phyloP scores from a whole-genome alignment of 176 grass and related monocot genomes.

The Tuctoria greenei region DNA sequence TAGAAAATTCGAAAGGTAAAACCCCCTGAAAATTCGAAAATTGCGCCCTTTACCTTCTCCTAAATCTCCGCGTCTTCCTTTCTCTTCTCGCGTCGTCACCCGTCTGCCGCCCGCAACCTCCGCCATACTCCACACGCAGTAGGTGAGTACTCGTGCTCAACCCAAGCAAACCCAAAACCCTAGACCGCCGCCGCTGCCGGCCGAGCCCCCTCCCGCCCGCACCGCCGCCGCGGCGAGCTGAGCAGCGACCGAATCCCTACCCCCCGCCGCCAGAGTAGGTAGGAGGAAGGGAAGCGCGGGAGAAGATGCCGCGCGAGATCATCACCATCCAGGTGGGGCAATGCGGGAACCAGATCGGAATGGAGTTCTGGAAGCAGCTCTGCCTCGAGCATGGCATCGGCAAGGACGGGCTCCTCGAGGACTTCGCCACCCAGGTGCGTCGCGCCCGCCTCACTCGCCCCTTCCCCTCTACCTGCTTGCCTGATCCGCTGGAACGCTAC shows the following conservation, averaged over 20 bases:
- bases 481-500: not conserved
- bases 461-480: not conserved
- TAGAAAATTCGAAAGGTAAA: too few species aligned
- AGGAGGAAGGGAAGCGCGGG: not conserved
- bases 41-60: conserved; percentile 11
- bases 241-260: not conserved
- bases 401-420: conserved; percentile 97
- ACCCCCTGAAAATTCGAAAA: conserved; percentile 37
- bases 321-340: conserved; percentile 99
- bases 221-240: not conserved
- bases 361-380: conserved; percentile 99
- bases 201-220: not conserved
- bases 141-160: conserved; percentile 29
- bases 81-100: not conserved
- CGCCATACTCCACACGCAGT: conserved; percentile 7
- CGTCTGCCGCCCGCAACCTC: not conserved
- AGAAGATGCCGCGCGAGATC: conserved; percentile 90
- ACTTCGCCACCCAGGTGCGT: conserved; percentile 88
- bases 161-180: conserved; percentile 47
- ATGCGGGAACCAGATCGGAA: conserved; percentile 99
- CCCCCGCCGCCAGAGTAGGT: not conserved
- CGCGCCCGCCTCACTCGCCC: not conserved
- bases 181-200: conserved; percentile 23
- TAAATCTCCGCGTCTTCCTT: not conserved
- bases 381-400: conserved; percentile 99